Conservation (phyloP, 2,329 filamentous ascomycete genomes). For the Lasiodiplodia hormozganensis region DNA sequence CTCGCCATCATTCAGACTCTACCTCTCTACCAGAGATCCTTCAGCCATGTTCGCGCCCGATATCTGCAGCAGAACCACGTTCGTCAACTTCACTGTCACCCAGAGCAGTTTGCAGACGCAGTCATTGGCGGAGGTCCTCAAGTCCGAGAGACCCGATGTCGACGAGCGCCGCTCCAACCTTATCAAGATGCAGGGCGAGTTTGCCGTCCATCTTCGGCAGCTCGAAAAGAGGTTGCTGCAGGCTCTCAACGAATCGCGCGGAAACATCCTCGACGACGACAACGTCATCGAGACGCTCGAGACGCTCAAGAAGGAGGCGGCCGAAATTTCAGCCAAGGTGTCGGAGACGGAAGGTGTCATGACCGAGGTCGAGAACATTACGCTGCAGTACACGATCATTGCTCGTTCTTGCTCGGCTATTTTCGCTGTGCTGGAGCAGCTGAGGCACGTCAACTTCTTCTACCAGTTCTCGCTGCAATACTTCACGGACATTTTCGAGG, state of each 20-base stretch:
- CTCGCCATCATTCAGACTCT: conserved; percentile 94
- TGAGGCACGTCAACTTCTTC: conserved; percentile 98
- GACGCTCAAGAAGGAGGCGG: conserved; percentile 96
- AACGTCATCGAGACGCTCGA: conserved; percentile 98
- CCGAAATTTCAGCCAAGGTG: conserved; percentile 95
- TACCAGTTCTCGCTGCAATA: conserved; percentile 99
- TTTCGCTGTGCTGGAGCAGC: conserved; percentile 93
- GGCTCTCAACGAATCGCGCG: conserved; percentile 94
- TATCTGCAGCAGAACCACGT: conserved; percentile 96
- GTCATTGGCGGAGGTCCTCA: conserved; percentile 95
- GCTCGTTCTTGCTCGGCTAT: conserved; percentile 95
- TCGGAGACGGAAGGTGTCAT: conserved; percentile 96
- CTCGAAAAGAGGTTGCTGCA: conserved; percentile 93
- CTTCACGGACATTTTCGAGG: conserved; percentile 96
- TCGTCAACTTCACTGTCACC: conserved; percentile 99
- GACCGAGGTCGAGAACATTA: conserved; percentile 96
- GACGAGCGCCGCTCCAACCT: conserved; percentile 96
- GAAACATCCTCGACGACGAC: conserved; percentile 98
- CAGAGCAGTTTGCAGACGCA: conserved; percentile 99
- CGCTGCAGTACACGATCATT: conserved; percentile 90
- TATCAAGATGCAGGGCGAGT: conserved; percentile 98
- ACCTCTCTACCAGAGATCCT: conserved; percentile 92
- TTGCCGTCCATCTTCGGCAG: conserved; percentile 96
- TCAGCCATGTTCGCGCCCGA: conserved; percentile 95
- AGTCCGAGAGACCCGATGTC: conserved; percentile 95